Evolutionary conservation across 305 asterid species (phyloP).

Genomic region (Plantago coronopus): DNA sequence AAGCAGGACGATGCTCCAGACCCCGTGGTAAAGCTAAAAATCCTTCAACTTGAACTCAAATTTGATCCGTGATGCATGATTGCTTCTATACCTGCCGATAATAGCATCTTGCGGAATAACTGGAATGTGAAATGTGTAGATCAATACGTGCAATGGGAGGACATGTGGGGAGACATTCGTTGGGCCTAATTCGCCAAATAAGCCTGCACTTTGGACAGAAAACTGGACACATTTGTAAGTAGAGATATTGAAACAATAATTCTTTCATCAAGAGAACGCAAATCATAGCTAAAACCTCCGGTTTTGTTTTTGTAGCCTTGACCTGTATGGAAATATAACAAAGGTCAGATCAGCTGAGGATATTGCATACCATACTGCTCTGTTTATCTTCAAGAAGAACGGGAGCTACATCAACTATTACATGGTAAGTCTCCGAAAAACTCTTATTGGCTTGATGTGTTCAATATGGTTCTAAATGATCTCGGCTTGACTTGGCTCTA

Average conservation of each 20-base stretch:
- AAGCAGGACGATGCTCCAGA: constrained; percentile 93
- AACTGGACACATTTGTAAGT: constrained; percentile 96
- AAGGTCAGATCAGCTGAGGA: constrained; percentile 52
- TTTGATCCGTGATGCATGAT: not conserved
- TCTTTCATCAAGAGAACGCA: constrained; percentile 1
- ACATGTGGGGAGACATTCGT: constrained; percentile 77
- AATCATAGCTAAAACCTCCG: not conserved
- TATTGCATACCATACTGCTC: constrained; percentile 67
- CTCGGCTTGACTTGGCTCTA: not conserved
- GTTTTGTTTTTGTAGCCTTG: constrained; percentile 45
- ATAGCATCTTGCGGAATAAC: not conserved
- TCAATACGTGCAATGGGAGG: constrained; percentile 82
- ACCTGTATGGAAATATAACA: constrained; percentile 57
- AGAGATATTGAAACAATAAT: constrained; percentile 5
- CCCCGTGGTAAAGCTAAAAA: constrained; percentile 51
- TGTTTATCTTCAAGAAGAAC: constrained; percentile 70
- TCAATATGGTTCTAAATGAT: not conserved
- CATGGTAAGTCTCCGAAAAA: constrained; percentile 46
- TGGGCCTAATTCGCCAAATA: constrained; percentile 84
- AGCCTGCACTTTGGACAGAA: constrained; percentile 95
- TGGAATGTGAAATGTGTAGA: constrained; percentile 41
- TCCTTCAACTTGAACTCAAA: not conserved
- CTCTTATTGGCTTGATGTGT: not conserved
- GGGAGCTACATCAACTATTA: constrained; percentile 89
- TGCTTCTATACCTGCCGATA: not conserved